Base-by-base conservation (phyloP, 2,329 filamentous ascomycete genomes). In the Fulvia fulva region DNA sequence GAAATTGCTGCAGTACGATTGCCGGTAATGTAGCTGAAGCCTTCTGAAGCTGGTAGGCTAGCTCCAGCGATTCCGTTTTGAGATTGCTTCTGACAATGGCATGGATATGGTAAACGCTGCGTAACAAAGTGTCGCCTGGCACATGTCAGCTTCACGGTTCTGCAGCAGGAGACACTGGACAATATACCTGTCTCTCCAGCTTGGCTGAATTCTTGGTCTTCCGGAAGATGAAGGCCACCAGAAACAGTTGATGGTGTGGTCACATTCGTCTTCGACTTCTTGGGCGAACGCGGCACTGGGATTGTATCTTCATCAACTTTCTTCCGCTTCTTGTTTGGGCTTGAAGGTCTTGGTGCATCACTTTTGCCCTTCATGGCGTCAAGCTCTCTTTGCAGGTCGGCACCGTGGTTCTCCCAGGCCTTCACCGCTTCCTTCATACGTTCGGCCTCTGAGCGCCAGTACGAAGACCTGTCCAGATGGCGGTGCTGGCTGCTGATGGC, bases 391-490 rank as follows among this genome's bases (percentile, higher is more conserved):
- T 58, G 58, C 25, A 69, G 55, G 14, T 67, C 62, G 30, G 65
- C 45, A 21, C 53, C 51, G 51, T 67, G 59, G 8, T 56, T 59
- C 34, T 71, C 59, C n/a, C 61, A 47, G 22, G 51, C 53, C 12
- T 59, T 51, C 12, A 65, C 43, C 6, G 52, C 61, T 4, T 52
- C 59, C 30, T 64, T 63, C n/a, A 55, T 53, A 5, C 66, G 62
- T 50, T 70, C 67, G 41, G 63, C 68, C 47, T 71, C 63, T 1
- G 64, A 56, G 1, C 65, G 65, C 76, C 76, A 78, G 56, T 72
- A 78, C 3, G 71, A 63, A 11, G 73, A 72, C 14, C 74, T 67
- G 57, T 78, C 74, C 22, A 79, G 65, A 47, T 77, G 72, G 9
- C 65, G 68, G 43, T 70, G 63, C 0, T 61, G 50, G 16, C 70